A percentile compares a stretch with the other conserved stretches of the same genome.
These are phyloP conservation scores for Iberis pinnata DNA, from an alignment of 345 rosid species.

Conservation along the genomic window DNA sequence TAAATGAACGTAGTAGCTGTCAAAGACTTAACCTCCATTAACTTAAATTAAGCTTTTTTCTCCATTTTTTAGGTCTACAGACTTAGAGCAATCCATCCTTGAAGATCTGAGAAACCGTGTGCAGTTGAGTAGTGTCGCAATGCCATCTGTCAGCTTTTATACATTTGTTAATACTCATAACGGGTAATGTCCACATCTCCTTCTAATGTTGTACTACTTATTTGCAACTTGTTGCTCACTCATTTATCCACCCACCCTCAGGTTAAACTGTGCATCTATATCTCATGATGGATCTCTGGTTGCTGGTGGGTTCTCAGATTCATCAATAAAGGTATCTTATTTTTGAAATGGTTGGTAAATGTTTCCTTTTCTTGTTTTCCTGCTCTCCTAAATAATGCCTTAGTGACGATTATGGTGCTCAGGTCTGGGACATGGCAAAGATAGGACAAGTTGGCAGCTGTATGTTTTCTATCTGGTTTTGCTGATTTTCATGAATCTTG, in stretches of 20 bases:
- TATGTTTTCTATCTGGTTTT: conserved; percentile 33
- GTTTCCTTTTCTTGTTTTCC: conserved; percentile 8
- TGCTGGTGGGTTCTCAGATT: conserved; percentile 95
- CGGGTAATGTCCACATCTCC: conserved; percentile 44
- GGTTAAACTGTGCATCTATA: conserved; percentile 84
- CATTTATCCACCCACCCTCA: conserved; percentile 23
- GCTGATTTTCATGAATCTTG: conserved; percentile 8
- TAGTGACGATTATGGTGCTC: conserved; percentile 29
- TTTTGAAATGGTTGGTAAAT: conserved; percentile 14
- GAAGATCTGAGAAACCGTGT: conserved; percentile 96
- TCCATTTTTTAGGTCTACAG: conserved; percentile 46
- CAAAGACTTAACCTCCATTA: conserved; percentile 10
- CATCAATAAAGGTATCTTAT: conserved; percentile 64
- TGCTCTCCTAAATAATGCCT: conserved; percentile 11
- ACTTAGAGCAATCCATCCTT: conserved; percentile 84
- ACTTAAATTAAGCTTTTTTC: background rate
- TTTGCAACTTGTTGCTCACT: conserved; percentile 14
- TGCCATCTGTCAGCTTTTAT: conserved; percentile 93
- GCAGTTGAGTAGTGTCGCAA: conserved; percentile 64
- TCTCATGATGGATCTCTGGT: conserved; percentile 98
- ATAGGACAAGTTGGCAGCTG: conserved; percentile 62
- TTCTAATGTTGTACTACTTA: background rate
- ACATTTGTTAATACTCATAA: conserved; percentile 89
- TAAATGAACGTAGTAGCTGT: background rate
- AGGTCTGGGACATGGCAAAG: conserved; percentile 99